phyloP scores from a whole-genome alignment of 108 stramenopile genomes.

The Skeletonema costatum region DNA sequence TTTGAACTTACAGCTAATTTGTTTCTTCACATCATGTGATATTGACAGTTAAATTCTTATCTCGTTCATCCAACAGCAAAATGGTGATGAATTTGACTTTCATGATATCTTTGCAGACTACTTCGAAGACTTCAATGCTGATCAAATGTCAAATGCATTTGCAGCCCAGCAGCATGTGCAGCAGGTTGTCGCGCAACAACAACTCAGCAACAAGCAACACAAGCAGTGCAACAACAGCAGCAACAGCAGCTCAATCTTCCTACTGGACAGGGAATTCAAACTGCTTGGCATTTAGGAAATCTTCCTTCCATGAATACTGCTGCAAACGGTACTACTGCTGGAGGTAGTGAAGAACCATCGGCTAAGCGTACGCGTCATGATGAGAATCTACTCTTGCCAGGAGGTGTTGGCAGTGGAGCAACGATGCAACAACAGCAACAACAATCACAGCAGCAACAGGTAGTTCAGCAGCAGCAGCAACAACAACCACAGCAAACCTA shows the following conservation, averaged over 20 bases:
- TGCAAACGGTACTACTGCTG: background rate
- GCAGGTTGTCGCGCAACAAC: background rate
- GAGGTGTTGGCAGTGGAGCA: background rate
- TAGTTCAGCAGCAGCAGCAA: background rate
- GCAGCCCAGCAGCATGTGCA: conserved; percentile 32
- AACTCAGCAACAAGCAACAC: background rate
- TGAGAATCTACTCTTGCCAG: conserved; percentile 6
- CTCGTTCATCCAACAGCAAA: background rate
- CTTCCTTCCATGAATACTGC: conserved; percentile 11
- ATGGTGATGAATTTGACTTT: conserved; percentile 39
- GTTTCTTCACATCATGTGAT: background rate
- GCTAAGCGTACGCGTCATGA: conserved; percentile 2
- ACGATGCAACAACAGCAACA: conserved; percentile 10
- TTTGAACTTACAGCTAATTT: background rate
- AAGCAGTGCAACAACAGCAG: too few species aligned
- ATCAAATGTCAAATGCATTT: conserved; percentile 4
- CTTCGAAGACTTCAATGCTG: conserved; percentile 39
- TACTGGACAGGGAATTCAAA: conserved; percentile 42
- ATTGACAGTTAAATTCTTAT: background rate
- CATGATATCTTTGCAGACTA: conserved; percentile 55
- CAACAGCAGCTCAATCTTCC: conserved; percentile 24
- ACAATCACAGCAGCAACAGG: conserved; percentile 2
- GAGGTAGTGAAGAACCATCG: conserved; percentile 7
- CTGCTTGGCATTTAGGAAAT: conserved; percentile 42
- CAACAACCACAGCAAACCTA: conserved; percentile 18